Percentiles rank a stretch among this genome's conserved stretches.
Evolutionary conservation across 805 yeast species (phyloP).

Genomic region (Kodamaea neixiangensis): DNA sequence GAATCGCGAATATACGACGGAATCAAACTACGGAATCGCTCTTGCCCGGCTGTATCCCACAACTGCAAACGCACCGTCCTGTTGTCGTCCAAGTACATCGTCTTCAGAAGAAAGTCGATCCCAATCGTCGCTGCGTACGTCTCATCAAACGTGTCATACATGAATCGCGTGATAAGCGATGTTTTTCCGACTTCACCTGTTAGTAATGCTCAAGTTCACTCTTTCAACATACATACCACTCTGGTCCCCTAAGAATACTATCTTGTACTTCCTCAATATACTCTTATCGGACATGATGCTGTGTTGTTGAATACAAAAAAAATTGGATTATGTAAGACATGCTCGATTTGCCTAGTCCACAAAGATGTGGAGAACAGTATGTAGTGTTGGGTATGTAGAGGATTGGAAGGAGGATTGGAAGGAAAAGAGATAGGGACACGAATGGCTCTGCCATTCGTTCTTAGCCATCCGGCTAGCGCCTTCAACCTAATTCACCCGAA

Average conservation of each 20-base stretch:
- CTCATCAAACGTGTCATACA: slow-evolving; percentile 96
- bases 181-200: slow-evolving; percentile 77
- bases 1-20: slow-evolving; percentile 96
- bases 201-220: too few species aligned
- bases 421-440: too few species aligned
- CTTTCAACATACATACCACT: slow-evolving; percentile 55
- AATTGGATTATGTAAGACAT: background rate
- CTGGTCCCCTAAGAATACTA: slow-evolving; percentile 96
- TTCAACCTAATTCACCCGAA: too few species aligned
- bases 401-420: too few species aligned
- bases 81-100: slow-evolving; percentile 80
- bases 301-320: background rate
- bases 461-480: too few species aligned
- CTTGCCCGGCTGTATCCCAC: slow-evolving; percentile 99
- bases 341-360: too few species aligned
- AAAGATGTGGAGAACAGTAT: too few species aligned
- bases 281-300: slow-evolving; percentile 32
- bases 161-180: slow-evolving; percentile 92
- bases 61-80: slow-evolving; percentile 89
- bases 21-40: slow-evolving; percentile 88
- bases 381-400: too few species aligned
- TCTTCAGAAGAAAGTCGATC: slow-evolving; percentile 86
- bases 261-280: slow-evolving; percentile 70
- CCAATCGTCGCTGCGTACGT: slow-evolving; percentile 97
- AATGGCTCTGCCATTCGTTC: too few species aligned